Conservation (phyloP, 1,139 yeast genomes). For the Suhomyces panamericanus region DNA sequence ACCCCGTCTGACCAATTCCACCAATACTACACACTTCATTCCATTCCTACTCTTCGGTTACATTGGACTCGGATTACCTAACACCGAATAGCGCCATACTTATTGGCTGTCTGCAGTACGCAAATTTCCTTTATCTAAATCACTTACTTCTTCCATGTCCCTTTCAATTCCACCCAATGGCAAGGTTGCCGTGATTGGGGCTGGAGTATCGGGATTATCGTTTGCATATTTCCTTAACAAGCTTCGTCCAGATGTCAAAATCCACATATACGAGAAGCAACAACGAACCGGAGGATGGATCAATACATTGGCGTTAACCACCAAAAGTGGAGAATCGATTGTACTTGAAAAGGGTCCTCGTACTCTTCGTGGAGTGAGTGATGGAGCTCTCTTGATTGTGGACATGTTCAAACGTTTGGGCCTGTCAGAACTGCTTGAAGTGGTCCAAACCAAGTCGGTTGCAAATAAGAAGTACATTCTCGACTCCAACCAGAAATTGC, state of each 20-base stretch:
- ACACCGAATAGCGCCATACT: neutral
- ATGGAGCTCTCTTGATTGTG: conserved; percentile 60
- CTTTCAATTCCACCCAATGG: conserved; percentile 29
- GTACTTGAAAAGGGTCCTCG: conserved; percentile 73
- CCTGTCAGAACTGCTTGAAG: conserved; percentile 43
- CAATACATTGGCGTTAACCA: conserved; percentile 38
- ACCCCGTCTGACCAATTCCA: too few relatives aligned
- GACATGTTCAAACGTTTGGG: conserved; percentile 56
- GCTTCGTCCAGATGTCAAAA: conserved; percentile 67
- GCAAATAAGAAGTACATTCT: conserved; percentile 66
- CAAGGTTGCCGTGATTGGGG: conserved; percentile 71
- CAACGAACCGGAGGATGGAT: conserved; percentile 79
- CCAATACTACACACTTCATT: too few relatives aligned
- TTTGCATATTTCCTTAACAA: conserved; percentile 71
- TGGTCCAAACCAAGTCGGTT: conserved; percentile 45
- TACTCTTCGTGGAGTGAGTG: conserved; percentile 68
- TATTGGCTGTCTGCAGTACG: neutral
- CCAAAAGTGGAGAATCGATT: conserved; percentile 18
- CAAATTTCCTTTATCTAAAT: neutral
- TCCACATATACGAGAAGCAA: conserved; percentile 61
- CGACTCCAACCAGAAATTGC: conserved; percentile 36
- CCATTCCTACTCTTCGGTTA: too few relatives aligned
- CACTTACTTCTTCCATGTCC: conserved; percentile 2
- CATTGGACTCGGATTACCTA: neutral
- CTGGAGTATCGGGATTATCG: conserved; percentile 84